Conservation (phyloP, 1,284 basidiomycete species). For the Stereum hirsutum region DNA sequence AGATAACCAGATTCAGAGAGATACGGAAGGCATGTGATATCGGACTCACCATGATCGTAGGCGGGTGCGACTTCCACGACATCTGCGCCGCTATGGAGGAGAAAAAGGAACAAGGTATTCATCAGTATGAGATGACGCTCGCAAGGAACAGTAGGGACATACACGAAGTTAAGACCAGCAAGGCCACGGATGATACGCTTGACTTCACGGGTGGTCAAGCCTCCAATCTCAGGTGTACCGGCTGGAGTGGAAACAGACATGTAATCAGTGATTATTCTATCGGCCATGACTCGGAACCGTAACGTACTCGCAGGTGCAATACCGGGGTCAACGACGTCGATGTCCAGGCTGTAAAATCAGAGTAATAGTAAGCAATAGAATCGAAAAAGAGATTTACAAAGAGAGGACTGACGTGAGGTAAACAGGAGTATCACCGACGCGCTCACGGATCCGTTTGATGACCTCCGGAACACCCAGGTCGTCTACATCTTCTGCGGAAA, state of each 20-base stretch:
- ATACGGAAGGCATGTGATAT: too few species aligned
- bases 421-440: slow-evolving; percentile 62
- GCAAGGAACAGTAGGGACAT: slow-evolving; percentile 26
- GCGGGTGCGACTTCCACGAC: slow-evolving; percentile 77
- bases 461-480: slow-evolving; percentile 57
- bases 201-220: slow-evolving; percentile 75
- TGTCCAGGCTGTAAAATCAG: slow-evolving; percentile 43
- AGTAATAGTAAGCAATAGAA: background rate
- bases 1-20: too few species aligned
- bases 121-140: too few species aligned
- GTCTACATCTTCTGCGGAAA: slow-evolving; percentile 71
- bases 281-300: background rate
- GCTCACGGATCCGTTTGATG: slow-evolving; percentile 48
- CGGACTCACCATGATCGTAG: slow-evolving; percentile 54
- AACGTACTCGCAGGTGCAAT: slow-evolving; percentile 57
- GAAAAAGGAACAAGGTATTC: too few species aligned
- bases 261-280: background rate
- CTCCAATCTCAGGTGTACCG: slow-evolving; percentile 79
- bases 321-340: slow-evolving; percentile 75
- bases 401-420: slow-evolving; percentile 49
- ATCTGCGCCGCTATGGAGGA: slow-evolving; percentile 49
- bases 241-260: slow-evolving; percentile 30
- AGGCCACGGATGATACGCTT: slow-evolving; percentile 74
- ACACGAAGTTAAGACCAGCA: slow-evolving; percentile 73
- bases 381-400: background rate